Percentiles rank a stretch among this genome's conserved stretches.
These are phyloP conservation scores for Carex arenaria DNA, from an alignment of 202 grass and related monocot species.

Conservation along the genomic window DNA sequence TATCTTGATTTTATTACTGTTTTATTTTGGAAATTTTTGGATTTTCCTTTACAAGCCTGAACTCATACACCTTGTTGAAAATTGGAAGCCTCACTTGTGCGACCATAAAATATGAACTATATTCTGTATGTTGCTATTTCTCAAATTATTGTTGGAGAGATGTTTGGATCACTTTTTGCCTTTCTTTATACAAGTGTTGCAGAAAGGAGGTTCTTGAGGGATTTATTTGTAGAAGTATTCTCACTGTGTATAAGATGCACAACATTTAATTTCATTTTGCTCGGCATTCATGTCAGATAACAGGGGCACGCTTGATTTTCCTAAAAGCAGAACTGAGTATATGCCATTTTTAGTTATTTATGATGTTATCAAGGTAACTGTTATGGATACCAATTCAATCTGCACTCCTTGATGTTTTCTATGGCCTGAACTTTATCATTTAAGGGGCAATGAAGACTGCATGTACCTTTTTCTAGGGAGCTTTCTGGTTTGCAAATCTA, in stretches of 20 bases:
- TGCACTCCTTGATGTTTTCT: neutral
- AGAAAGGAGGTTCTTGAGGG: neutral
- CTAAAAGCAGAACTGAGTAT: neutral
- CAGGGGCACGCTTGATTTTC: neutral
- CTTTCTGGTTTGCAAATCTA: neutral
- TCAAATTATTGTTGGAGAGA: neutral
- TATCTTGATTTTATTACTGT: slow-evolving; percentile 21
- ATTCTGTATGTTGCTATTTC: neutral
- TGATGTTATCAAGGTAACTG: neutral
- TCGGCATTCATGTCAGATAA: neutral
- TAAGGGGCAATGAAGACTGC: neutral
- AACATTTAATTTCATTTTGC: neutral
- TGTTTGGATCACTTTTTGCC: neutral
- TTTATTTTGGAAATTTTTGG: slow-evolving; percentile 13
- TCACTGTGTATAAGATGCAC: neutral
- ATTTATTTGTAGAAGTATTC: slow-evolving; percentile 1
- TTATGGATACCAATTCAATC: neutral
- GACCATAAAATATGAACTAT: neutral
- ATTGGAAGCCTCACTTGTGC: neutral
- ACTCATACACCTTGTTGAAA: neutral
- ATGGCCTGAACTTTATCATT: neutral
- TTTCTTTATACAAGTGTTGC: neutral
- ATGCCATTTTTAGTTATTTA: slow-evolving; percentile 1
- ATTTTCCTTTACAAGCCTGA: neutral
- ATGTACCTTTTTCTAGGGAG: neutral